Percentiles rank a stretch among this genome's conserved stretches.
These are phyloP conservation scores for Diphasiastrum complanatum DNA, from an alignment of 83 land plant species.

Conservation along the genomic window DNA sequence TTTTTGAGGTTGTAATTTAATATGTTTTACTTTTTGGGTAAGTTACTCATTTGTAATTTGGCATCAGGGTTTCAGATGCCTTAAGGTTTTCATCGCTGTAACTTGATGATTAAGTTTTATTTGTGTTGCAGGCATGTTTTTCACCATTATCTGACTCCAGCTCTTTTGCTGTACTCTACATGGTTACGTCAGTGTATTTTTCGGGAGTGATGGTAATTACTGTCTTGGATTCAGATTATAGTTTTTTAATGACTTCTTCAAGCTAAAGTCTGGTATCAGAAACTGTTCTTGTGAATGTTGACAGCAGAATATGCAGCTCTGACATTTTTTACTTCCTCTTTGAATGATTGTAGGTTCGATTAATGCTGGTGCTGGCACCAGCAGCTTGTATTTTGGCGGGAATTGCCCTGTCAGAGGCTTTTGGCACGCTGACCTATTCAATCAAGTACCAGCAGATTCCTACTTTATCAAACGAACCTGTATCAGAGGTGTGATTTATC, in stretches of 20 bases:
- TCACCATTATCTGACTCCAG: conserved; percentile 90
- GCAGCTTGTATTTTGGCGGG: conserved; percentile 97
- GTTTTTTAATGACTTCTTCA: no score
- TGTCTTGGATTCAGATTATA: background rate
- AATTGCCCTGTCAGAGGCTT: conserved; percentile 90
- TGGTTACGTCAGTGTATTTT: conserved; percentile 90
- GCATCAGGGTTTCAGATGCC: no score
- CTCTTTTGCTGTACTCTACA: conserved; percentile 81
- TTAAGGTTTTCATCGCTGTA: background rate
- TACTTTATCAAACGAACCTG: no score
- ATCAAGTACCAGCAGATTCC: conserved; percentile 58
- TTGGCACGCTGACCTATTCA: conserved; percentile 74
- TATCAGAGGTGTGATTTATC: no score
- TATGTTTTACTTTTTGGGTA: background rate
- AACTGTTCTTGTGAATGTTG: background rate
- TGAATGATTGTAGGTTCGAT: conserved; percentile 61
- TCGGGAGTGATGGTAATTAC: conserved; percentile 93
- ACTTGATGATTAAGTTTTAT: conserved; percentile 3
- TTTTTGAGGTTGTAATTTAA: background rate
- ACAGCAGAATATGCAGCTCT: background rate
- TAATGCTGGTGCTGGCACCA: conserved; percentile 98
- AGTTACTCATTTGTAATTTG: background rate
- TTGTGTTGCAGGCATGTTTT: conserved; percentile 77
- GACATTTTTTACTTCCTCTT: background rate
- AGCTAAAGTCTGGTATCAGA: no score